Evolutionary conservation across 345 rosid genomes (phyloP).

Genomic region (Cardiospermum halicacabum): DNA sequence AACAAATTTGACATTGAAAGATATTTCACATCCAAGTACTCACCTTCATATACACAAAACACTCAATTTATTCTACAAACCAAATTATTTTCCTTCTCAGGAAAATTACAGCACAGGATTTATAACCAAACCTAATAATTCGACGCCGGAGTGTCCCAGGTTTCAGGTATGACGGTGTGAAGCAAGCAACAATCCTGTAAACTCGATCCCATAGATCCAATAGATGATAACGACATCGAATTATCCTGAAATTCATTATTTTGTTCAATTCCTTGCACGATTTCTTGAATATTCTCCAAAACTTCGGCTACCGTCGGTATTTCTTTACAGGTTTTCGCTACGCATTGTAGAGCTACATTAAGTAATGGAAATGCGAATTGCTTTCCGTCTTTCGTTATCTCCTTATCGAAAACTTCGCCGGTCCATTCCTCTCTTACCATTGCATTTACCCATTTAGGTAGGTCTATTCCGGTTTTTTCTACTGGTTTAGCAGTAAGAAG

Average conservation of each 20-base stretch:
- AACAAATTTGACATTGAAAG: neutral
- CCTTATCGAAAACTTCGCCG: slow-evolving; percentile 63
- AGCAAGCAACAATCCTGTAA: slow-evolving; percentile 37
- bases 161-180: slow-evolving; percentile 46
- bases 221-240: slow-evolving; percentile 26
- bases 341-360: slow-evolving; percentile 46
- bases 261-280: slow-evolving; percentile 18
- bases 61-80: slow-evolving; percentile 4
- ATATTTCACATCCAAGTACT: neutral
- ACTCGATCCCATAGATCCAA: slow-evolving; percentile 23
- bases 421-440: slow-evolving; percentile 76
- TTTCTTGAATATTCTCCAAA: slow-evolving; percentile 42
- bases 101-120: neutral
- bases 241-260: slow-evolving; percentile 17
- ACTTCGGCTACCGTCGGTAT: slow-evolving; percentile 38
- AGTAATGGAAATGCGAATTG: slow-evolving; percentile 55
- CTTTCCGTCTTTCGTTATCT: slow-evolving; percentile 34
- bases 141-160: slow-evolving; percentile 56
- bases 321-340: slow-evolving; percentile 35
- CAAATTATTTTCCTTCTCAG: neutral
- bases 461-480: slow-evolving; percentile 46
- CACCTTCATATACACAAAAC: slow-evolving; percentile 2
- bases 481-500: slow-evolving; percentile 50
- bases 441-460: slow-evolving; percentile 61
- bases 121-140: slow-evolving; percentile 19